Evolutionary conservation across 208 protist genomes (phyloP), one percentile per base, ranked within the genome.

Genomic region (Trypanosoma rangeli): DNA sequence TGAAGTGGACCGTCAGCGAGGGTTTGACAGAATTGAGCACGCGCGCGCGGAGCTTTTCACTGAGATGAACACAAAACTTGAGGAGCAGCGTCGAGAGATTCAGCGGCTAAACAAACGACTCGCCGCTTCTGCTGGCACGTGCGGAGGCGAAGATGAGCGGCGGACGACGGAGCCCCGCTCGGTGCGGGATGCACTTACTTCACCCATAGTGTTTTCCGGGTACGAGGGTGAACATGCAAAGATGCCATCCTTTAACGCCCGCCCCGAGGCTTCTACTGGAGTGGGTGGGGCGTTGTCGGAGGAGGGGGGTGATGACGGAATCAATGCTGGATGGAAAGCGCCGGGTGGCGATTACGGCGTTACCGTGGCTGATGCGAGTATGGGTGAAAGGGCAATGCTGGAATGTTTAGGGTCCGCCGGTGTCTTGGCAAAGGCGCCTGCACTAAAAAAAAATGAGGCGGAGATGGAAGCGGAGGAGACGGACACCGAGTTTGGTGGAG

Each of bases 11-110:
- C 66, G 85, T n/a, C 83, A 89, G 71, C 49, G 74, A 31, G 82
- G 79, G 39, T 90, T 90, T 70, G 78, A 85, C 60, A 82, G 92
- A 53, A 92, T 92, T 79, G 89, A 94, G 67, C 79, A 68, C 12
- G 79, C 82, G 9, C 81, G 90, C 5, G 87, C 87, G 0, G 86
- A 92, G 70, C 77, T 95, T 28, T 93, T 95, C 58, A 77, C 79
- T 16, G 80, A 72, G 29, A 93, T 95, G 86, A 93, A 95, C 50
- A 66, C 57, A 24, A 79, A 90, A 52, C 59, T 95, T 12, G 83
- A 85, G 28, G 75, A 76, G 24, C 86, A 92, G 56, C 69, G 76
- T 24, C 72, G 74, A 12, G 87, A 90, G 65, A 89, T 95, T 44
- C 73, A 87, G 22, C 57, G 54, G 5, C 77, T 95, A 42, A 68